Evolutionary conservation across 768 basidiomycete genomes (phyloP).

Genomic region (Saitozyma sp.): DNA sequence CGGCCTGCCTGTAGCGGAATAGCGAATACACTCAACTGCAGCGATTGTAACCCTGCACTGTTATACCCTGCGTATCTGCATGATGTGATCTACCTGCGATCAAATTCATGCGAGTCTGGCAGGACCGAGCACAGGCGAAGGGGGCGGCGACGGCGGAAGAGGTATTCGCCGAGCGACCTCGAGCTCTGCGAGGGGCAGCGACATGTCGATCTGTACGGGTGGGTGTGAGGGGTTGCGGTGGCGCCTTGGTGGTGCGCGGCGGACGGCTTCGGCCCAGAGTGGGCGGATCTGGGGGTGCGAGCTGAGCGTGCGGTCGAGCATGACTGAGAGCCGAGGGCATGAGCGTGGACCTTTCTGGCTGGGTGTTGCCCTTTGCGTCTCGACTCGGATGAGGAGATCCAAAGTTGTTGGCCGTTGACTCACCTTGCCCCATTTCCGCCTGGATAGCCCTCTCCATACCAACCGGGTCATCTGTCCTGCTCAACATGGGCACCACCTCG

Average conservation of each 20-base stretch:
- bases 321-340: conserved; percentile 14
- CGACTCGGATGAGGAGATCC: too few relatives aligned
- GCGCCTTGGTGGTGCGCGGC: background rate
- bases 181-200: background rate
- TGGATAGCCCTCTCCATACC: conserved; percentile 13
- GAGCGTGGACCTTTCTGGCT: background rate
- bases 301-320: conserved; percentile 29
- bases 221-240: too few relatives aligned
- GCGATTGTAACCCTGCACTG: background rate
- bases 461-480: conserved; percentile 5
- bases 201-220: background rate
- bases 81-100: background rate
- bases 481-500: conserved; percentile 16
- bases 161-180: conserved; percentile 27
- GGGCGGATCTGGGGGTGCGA: conserved; percentile 29
- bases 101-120: background rate
- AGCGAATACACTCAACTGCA: background rate
- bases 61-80: background rate
- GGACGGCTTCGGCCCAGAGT: conserved; percentile 21
- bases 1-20: background rate
- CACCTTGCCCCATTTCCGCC: conserved; percentile 21
- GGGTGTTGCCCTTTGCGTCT: too few relatives aligned
- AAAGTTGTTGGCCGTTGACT: too few relatives aligned
- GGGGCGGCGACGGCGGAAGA: conserved; percentile 27
- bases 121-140: conserved; percentile 2